Conservation (phyloP, 768 basidiomycete species). For the Candolleomyces efflorescens region DNA sequence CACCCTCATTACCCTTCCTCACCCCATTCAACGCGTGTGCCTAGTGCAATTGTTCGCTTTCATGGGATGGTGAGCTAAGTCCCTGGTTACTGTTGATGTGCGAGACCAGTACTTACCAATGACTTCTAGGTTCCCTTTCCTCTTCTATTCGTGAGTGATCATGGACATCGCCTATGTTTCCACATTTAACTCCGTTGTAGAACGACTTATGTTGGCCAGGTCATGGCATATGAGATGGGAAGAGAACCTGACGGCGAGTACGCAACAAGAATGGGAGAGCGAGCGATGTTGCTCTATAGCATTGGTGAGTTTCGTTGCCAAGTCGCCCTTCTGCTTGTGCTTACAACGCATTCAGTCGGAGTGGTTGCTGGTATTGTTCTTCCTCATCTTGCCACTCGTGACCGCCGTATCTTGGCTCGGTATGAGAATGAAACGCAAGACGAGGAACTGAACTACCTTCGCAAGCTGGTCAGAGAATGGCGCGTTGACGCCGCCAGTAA, state of each 20-base stretch:
- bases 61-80: conserved; percentile 75
- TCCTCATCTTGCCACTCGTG: conserved; percentile 78
- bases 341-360: conserved; percentile 53
- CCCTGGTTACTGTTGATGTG: not conserved
- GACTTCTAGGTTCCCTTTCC: conserved; percentile 78
- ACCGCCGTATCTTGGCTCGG: conserved; percentile 71
- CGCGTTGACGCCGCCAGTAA: conserved; percentile 75
- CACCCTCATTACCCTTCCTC: conserved; percentile 73
- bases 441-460: conserved; percentile 65
- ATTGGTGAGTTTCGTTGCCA: conserved; percentile 51
- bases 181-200: conserved; percentile 29
- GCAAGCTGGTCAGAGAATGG: conserved; percentile 74
- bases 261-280: conserved; percentile 82
- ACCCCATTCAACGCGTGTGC: conserved; percentile 84
- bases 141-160: conserved; percentile 76
- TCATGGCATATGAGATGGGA: conserved; percentile 80
- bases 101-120: conserved; percentile 3
- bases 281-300: conserved; percentile 89
- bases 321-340: conserved; percentile 3
- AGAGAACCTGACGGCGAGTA: conserved; percentile 74
- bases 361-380: conserved; percentile 78
- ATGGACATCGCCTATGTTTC: not conserved
- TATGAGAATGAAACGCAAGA: conserved; percentile 73
- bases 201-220: conserved; percentile 91
- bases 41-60: conserved; percentile 93